These are phyloP conservation scores for Dactylellina parvicollis DNA, from an alignment of 2,329 filamentous ascomycete genomes.

Conservation along the genomic window DNA sequence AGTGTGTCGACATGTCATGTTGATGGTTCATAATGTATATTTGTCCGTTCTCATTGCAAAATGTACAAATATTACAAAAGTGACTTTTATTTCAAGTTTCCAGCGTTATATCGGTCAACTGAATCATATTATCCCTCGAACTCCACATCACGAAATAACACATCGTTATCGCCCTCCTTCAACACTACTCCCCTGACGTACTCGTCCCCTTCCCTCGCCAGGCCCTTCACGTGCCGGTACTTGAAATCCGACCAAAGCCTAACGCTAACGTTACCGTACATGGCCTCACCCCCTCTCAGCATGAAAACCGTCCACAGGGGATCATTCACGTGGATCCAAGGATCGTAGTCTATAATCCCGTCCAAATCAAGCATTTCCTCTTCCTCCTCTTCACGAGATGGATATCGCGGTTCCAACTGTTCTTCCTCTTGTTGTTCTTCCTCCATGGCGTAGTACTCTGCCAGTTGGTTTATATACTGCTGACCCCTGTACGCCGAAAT, in stretches of 20 bases:
- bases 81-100: no score
- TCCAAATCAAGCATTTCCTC: not conserved
- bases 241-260: not conserved
- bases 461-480: conserved; percentile 1
- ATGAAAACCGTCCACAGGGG: conserved; percentile 1
- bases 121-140: not conserved
- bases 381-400: not conserved
- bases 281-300: not conserved
- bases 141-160: not conserved
- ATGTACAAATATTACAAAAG: not conserved
- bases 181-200: not conserved
- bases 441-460: not conserved
- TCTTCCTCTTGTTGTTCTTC: not conserved
- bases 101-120: no score
- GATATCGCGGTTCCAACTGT: not conserved
- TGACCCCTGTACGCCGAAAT: not conserved
- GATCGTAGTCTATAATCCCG: not conserved
- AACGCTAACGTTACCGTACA: conserved; percentile 13
- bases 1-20: not conserved
- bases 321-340: not conserved
- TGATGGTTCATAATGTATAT: not conserved
- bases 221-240: conserved; percentile 1
- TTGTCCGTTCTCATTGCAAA: not conserved
- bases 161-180: not conserved
- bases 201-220: conserved; percentile 12